These are phyloP conservation scores for Cyberlindnera bimundalis DNA, from an alignment of 805 yeast species.

Conservation along the genomic window DNA sequence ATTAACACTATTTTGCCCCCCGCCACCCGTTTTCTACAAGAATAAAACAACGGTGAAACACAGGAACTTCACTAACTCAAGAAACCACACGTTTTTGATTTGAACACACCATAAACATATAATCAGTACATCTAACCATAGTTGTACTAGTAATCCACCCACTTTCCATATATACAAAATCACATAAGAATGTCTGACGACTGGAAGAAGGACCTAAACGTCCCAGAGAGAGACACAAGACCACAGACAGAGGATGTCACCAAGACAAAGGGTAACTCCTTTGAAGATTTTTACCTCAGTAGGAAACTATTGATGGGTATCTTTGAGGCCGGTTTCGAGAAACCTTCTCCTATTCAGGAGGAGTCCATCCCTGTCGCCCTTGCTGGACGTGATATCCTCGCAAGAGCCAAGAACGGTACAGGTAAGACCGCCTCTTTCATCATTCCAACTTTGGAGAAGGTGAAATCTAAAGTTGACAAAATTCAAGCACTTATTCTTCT, in stretches of 20 bases:
- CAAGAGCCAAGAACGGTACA: constrained; percentile 98
- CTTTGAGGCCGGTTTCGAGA: constrained; percentile 97
- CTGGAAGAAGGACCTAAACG: constrained; percentile 73
- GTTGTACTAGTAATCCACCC: too few relatives aligned
- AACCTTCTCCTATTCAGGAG: constrained; percentile 97
- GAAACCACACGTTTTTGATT: too few relatives aligned
- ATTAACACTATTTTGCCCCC: too few relatives aligned
- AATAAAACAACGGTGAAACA: too few relatives aligned
- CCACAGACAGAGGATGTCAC: constrained; percentile 97
- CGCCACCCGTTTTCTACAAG: too few relatives aligned
- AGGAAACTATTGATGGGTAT: constrained; percentile 97
- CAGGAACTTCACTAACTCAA: too few relatives aligned
- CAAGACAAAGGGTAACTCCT: constrained; percentile 83
- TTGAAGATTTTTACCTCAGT: constrained; percentile 88
- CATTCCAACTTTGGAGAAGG: constrained; percentile 86
- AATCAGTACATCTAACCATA: too few relatives aligned
- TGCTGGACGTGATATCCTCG: constrained; percentile 92
- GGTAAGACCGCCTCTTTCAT: constrained; percentile 98
- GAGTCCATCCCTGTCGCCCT: constrained; percentile 95
- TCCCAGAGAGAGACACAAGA: constrained; percentile 85
- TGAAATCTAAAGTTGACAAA: constrained; percentile 77
- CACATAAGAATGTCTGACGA: constrained; percentile 39
- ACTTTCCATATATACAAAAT: background rate
- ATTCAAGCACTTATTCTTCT: constrained; percentile 92
- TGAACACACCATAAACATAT: too few relatives aligned